phyloP scores from a whole-genome alignment of 2,329 filamentous ascomycete genomes.

The Colletotrichum sp. region DNA sequence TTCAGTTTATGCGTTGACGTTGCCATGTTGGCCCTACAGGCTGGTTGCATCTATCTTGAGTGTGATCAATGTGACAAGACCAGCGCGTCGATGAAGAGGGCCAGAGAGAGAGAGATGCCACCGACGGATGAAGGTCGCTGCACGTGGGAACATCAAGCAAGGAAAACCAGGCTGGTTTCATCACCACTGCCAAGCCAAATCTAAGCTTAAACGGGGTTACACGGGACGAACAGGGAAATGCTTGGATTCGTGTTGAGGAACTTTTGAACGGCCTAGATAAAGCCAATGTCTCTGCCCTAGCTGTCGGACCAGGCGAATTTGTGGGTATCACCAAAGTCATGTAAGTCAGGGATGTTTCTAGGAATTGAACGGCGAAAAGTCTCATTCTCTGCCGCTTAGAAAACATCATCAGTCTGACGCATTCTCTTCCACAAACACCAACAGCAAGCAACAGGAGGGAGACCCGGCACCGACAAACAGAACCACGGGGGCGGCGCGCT shows the following conservation, averaged over 20 bases:
- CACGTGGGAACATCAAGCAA: background rate
- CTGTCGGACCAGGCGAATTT: background rate
- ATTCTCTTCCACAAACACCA: background rate
- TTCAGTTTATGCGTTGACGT: background rate
- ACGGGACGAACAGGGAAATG: background rate
- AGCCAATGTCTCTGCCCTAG: background rate
- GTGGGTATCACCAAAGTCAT: background rate
- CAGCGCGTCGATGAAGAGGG: background rate
- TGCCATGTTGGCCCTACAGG: fast-evolving
- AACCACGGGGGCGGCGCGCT: background rate
- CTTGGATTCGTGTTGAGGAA: background rate
- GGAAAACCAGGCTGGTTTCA: background rate
- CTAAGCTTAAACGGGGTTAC: background rate
- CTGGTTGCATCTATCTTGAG: background rate
- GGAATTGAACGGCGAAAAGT: background rate
- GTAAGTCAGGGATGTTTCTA: background rate
- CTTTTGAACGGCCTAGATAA: background rate
- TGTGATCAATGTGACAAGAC: background rate
- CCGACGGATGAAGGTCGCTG: background rate
- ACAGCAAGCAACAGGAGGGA: background rate
- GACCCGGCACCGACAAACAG: background rate
- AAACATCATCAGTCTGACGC: no score
- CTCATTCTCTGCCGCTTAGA: no score
- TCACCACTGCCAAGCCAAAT: background rate
- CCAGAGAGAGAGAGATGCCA: background rate